phyloP scores from a whole-genome alignment of 2,329 filamentous ascomycete genomes.

The Pestalotiopsis sp. region DNA sequence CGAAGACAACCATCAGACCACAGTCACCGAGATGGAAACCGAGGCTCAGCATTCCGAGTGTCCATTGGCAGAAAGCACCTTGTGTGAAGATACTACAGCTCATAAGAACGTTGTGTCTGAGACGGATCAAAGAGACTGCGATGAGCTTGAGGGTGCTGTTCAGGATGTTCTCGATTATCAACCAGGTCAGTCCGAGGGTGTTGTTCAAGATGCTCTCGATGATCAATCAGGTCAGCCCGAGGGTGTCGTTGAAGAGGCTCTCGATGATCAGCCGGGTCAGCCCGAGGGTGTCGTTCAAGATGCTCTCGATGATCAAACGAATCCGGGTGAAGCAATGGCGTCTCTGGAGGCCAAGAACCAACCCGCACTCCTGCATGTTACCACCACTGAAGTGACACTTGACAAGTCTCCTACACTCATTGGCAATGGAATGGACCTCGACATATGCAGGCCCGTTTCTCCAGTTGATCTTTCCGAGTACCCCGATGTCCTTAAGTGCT shows the following conservation, averaged over 20 bases:
- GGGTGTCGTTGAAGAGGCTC: not conserved
- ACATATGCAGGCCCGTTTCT: slow-evolving; percentile 4
- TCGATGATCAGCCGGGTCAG: not conserved
- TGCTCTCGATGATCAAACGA: not conserved
- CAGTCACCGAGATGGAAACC: not conserved
- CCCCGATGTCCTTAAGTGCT: not conserved
- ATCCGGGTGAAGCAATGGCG: not conserved
- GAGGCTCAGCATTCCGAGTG: not conserved
- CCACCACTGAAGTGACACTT: not conserved
- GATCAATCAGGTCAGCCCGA: not conserved
- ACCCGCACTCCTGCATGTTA: not conserved
- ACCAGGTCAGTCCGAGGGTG: not conserved
- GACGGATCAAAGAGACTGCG: not conserved
- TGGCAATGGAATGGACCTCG: slow-evolving; percentile 20
- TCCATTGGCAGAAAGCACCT: not conserved
- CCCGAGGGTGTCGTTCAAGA: not conserved
- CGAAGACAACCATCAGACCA: not conserved
- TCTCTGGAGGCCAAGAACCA: not conserved
- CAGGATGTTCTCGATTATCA: not conserved
- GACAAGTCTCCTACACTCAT: slow-evolving; percentile 25
- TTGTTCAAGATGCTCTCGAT: not conserved
- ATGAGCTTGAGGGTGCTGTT: not conserved
- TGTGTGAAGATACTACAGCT: not conserved
- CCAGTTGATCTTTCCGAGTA: not conserved
- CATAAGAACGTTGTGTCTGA: not conserved